A percentile compares a stretch with the other conserved stretches of the same genome.
These are phyloP conservation scores for Blepharisma stoltei DNA, from an alignment of 73 alveolate genomes.

Conservation along the genomic window DNA sequence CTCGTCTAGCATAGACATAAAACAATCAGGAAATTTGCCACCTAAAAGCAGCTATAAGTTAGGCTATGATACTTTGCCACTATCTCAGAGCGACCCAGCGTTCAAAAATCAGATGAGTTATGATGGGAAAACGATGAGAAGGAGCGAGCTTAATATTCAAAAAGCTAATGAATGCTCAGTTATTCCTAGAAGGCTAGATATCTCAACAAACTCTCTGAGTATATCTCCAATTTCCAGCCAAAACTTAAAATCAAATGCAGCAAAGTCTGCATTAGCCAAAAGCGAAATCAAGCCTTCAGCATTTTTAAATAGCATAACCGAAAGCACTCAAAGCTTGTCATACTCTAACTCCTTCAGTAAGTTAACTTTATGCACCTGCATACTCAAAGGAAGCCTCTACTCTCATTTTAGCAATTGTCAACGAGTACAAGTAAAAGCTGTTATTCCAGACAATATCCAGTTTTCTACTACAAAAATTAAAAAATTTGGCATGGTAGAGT, in stretches of 20 bases:
- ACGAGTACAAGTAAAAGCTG: neutral
- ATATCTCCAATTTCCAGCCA: neutral
- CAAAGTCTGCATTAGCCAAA: neutral
- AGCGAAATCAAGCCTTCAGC: neutral
- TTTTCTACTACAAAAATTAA: neutral
- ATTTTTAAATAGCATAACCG: neutral
- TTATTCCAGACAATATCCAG: neutral
- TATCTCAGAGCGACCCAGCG: too few relatives aligned
- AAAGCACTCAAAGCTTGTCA: neutral
- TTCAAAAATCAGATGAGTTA: neutral
- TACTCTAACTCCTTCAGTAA: neutral
- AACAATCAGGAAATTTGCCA: neutral
- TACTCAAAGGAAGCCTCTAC: neutral
- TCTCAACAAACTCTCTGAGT: neutral
- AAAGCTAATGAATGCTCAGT: too few relatives aligned
- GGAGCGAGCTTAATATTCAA: too few relatives aligned
- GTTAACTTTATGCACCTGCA: neutral
- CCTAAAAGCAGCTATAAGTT: neutral
- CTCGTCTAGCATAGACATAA: neutral
- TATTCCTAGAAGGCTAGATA: neutral
- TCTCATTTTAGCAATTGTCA: neutral
- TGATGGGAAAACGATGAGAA: neutral
- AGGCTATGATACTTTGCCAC: too few relatives aligned
- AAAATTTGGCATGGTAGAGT: neutral
- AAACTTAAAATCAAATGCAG: neutral